Evolutionary conservation across 192 early-diverging fungal species (phyloP), one percentile per base, ranked within the genome.

Genomic region (Backusella circina): DNA sequence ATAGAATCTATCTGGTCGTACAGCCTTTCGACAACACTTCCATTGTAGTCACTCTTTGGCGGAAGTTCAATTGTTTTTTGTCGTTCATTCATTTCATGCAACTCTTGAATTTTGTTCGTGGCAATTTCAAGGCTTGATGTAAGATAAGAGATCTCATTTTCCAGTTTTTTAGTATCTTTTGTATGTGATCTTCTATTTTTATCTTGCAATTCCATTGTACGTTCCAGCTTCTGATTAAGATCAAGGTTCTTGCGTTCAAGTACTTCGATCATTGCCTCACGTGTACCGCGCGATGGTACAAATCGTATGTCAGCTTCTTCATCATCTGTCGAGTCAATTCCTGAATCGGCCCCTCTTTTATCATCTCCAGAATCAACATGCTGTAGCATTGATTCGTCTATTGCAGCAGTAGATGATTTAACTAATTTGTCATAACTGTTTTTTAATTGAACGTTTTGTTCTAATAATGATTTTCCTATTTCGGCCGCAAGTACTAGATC

Each of bases 401-500:
- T 50, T 18, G 16, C n/a, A 18, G 30, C 39, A n/a, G 33, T 68
- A 32, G 51, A 65, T 57, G 54, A 23, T 21, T 75, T 65, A 18
- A 84, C 36, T 13, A 83, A 10, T 31, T 39, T 39, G 36, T 85
- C 84, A 68, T 85, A 85, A 71, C 78, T 81, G 1, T 67, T 39
- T 67, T 85, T 85, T 39, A 85, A 54, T 33, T 39, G 66, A 37
- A 83, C 79, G 32, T 85, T 85, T 30, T 85, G 83, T 70, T 85
- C 84, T 15, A 85, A 50, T 13, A 85, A 57, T 31, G 82, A 84
- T 71, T 85, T 85, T 57, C 84, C 84, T 33, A 85, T 79, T 77
- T 85, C 84, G 4, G 84, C 84, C 1, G 84, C 84, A 2, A 85
- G 57, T 21, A 77, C 61, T 37, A 85, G 35, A 68, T 85, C 84